phyloP scores from a whole-genome alignment of 2,329 filamentous ascomycete species.

The Diaporthe amygdali region DNA sequence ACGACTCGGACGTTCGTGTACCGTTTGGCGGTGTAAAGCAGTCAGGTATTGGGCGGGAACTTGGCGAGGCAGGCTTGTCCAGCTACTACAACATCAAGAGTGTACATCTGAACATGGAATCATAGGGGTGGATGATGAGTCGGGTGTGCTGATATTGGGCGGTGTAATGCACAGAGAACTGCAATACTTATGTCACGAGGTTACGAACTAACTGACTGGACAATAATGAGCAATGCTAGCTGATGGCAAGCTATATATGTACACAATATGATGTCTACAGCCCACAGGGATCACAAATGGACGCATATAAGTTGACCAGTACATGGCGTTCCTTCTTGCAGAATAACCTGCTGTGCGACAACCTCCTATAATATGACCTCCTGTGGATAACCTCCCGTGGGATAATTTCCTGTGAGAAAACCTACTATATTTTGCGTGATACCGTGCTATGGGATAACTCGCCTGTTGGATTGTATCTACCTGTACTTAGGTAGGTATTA shows the following conservation, averaged over 20 bases:
- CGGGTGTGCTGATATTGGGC: neutral
- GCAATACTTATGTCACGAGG: neutral
- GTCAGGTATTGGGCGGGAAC: slow-evolving; percentile 42
- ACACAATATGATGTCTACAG: neutral
- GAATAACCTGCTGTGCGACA: no score
- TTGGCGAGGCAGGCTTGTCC: slow-evolving; percentile 41
- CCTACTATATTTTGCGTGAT: no score
- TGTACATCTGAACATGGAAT: slow-evolving; percentile 42
- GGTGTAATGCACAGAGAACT: neutral
- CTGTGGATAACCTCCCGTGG: no score
- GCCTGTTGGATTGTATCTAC: no score
- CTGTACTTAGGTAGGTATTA: no score
- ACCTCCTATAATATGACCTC: no score
- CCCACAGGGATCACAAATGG: no score
- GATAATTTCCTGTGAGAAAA: no score
- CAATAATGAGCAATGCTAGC: neutral
- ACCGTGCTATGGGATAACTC: no score
- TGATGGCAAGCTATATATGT: neutral
- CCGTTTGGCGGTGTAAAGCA: slow-evolving; percentile 49
- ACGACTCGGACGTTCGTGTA: slow-evolving; percentile 56
- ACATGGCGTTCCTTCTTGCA: no score
- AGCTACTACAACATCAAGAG: slow-evolving; percentile 43
- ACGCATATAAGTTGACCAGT: no score
- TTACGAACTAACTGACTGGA: neutral
- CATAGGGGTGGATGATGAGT: slow-evolving; percentile 2